Conservation (phyloP, 305 asterid genomes). For the Fraxinus paxiana region DNA sequence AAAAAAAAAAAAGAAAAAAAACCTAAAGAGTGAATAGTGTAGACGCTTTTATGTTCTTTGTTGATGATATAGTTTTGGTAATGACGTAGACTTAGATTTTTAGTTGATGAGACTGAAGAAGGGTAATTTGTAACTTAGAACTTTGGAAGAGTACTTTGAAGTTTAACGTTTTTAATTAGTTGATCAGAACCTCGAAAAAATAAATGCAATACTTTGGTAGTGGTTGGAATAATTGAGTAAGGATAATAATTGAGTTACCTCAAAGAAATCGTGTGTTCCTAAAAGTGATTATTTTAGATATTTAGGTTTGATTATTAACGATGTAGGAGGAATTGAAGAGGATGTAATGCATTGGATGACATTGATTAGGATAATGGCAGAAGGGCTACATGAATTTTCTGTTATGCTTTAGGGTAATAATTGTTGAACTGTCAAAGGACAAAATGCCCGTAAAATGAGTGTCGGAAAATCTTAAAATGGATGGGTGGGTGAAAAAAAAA, state of each 20-base stretch:
- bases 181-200: background rate
- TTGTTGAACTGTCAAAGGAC: background rate
- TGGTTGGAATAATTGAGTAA: background rate
- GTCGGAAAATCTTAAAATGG: background rate
- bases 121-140: background rate
- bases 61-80: background rate
- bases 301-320: background rate
- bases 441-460: background rate
- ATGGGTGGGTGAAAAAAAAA: background rate
- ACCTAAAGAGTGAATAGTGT: background rate
- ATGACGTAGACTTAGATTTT: background rate
- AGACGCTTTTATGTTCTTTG: background rate
- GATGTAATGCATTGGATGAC: background rate
- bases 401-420: background rate
- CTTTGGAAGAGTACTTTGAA: background rate
- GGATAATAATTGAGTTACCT: background rate
- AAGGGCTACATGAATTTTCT: background rate
- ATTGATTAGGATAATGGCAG: background rate
- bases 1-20: background rate
- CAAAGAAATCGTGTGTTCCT: background rate
- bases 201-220: background rate
- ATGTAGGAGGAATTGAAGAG: background rate
- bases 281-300: background rate
- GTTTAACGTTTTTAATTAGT: background rate
- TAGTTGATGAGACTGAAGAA: background rate